Evolutionary conservation across 371 early-diverging fungal genomes (phyloP).

Genomic region (Mortierella sp.): DNA sequence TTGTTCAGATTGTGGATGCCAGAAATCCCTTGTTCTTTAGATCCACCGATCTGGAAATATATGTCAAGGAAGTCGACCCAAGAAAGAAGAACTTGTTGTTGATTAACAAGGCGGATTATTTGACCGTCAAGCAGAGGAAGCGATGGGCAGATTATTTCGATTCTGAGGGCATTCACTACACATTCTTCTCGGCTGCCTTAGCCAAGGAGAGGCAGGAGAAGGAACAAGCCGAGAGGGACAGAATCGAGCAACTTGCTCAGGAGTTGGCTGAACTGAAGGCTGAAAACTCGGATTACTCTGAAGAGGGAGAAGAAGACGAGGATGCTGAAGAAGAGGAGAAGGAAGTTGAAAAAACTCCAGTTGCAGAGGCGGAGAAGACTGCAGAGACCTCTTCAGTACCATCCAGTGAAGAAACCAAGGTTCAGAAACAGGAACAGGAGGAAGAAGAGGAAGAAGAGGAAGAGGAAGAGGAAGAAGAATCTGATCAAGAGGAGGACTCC

Average conservation of each 20-base stretch:
- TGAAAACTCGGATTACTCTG: constrained; percentile 39
- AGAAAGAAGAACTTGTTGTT: constrained; percentile 86
- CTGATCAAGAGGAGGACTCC: constrained; percentile 51
- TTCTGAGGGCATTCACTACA: constrained; percentile 79
- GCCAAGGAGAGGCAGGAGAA: constrained; percentile 69
- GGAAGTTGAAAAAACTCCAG: constrained; percentile 24
- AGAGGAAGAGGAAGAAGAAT: constrained; percentile 52
- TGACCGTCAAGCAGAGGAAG: constrained; percentile 81
- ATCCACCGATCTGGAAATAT: constrained; percentile 91
- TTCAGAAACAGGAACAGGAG: constrained; percentile 4
- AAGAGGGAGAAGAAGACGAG: constrained; percentile 49
- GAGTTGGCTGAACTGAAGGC: constrained; percentile 56
- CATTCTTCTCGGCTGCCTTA: constrained; percentile 94
- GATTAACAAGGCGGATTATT: constrained; percentile 99
- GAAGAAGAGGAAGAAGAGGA: constrained; percentile 36
- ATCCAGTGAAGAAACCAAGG: constrained; percentile 3
- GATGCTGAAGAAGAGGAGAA: constrained; percentile 57
- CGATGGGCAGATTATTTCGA: constrained; percentile 95
- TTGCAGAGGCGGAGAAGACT: constrained; percentile 46
- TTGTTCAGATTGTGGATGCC: constrained; percentile 99
- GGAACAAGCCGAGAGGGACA: constrained; percentile 57
- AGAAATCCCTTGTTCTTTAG: constrained; percentile 98
- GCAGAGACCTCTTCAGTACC: constrained; percentile 24
- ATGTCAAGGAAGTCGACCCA: constrained; percentile 91
- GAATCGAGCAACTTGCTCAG: constrained; percentile 54